Evolutionary conservation across 768 basidiomycete species (phyloP), one percentile per base, ranked within the genome.

Genomic region (Pleurotus eryngii): DNA sequence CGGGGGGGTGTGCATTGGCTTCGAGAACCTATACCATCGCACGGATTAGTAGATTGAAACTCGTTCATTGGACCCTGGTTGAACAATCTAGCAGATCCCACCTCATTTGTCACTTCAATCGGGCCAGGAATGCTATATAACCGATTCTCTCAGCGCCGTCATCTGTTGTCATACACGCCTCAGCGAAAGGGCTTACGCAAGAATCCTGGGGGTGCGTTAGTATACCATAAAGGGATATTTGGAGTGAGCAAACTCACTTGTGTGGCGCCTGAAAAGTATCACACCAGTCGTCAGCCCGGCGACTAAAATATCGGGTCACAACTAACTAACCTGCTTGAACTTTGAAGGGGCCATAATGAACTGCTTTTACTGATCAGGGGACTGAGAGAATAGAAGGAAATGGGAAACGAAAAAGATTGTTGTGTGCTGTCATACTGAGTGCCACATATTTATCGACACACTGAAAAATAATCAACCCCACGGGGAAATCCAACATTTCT

Each of bases 1-100:
- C 74, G 43, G 85, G 82, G 1, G 89, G 89, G 60, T 87, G 88
- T 1, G 92, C 91, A 70, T 94, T 91, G 63, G 91, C 89, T 58
- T 75, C 79, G 63, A 94, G 85, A 57, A 95, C 92, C 76, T 85
- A 45, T 17, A 35, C 30, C 30, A 30, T 11, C 7, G 30, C 11
- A 35, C 8, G 30, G 30, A 35, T 35, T 35, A 35, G 30, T 35
- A 35, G 30, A 35, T 35, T 35, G 11, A 11, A 35, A 35, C 4
- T 35, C 30, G 30, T 2, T n/a, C 42, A 15, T 15, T 45, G n/a
- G 60, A 50, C 27, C 53, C 35, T 9, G 43, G 5, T 40, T 59
- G 27, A 59, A 46, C 27, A 39, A 42, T 45, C 54, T 51, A 15
- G 11, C 17, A 6, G 35, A 20, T 3, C 56, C 48, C 24, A 70